Evolutionary conservation across 1,284 basidiomycete species (phyloP), one percentile per base, ranked within the genome.

Genomic region (Irpex sp.): DNA sequence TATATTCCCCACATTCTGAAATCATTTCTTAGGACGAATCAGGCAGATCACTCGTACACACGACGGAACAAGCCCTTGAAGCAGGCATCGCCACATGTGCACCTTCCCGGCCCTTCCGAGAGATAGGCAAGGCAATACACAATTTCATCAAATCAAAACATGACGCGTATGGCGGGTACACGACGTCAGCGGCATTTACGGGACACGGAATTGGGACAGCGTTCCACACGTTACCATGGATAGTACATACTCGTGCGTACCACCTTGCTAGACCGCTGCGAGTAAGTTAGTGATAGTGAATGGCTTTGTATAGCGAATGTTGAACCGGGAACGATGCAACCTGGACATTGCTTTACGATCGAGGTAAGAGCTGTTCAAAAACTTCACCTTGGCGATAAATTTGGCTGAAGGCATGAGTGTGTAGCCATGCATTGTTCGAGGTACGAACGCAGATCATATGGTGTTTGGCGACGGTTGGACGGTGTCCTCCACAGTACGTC

Each of bases 401-500:
- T 47, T 33, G 6, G 28, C 28, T 33, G 28, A 33, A 33, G 28
- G 28, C 7, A 33, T 7, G 28, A 5, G 56, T 51, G 8, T 14
- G 28, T 62, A 94, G 86, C 93, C 93, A 4, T 81, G 82, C 52
- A 77, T 96, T 23, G 81, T 94, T 4, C 88, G 93, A 74, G 93
- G 93, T 4, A 73, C 73, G 1, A 79, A 89, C 60, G 79, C 90
- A 0, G 73, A 75, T 18, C 84, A 84, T 0, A 88, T 86, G 82
- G 82, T 92, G 62, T 94, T 91, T 72, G 91, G 90, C 3, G 93
- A 95, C 70, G 92, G 90, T 35, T 95, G 93, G 93, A 94, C 92
- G 3, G 85, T 88, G 39, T 88, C 90, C 0, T 93, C 93, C 0
- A 85, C 90, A 76, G 92, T 86, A 71, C 65, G 81, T 52, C 7